Base-by-base conservation (phyloP, 257 asterid genomes). In the Solanum paucissectum region DNA sequence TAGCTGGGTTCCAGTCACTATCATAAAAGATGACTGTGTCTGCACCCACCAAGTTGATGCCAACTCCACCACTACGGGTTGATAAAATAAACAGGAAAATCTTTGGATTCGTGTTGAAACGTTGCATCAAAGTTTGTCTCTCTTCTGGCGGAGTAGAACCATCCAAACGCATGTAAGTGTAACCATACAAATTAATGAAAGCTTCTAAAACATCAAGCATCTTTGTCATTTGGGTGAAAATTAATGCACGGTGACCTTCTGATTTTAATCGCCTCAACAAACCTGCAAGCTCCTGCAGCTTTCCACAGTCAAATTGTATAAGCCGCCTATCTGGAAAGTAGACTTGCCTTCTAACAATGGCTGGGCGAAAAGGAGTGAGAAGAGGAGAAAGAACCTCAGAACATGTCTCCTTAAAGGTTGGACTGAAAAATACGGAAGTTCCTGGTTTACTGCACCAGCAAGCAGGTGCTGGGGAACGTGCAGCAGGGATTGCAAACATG, bases 1-100 rank as follows among this genome's bases (percentile, higher is more conserved):
- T 97, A 83, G 99, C 99, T 74, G 99, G 99, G 92, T 97, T 97
- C 99, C 99, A 97, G 94, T 97, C 99, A 87, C 99, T 97, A 81
- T 97, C 99, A 87, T 97, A 97, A 91, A 96, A 97, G 88, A 97
- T 97, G 21, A 96, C 99, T 36, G 99, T 97, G 91, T 96, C 99
- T 55, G 99, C 99, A 84, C 99, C 99, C 72, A 97, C 98, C 88
- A 97, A 94, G 90, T 97, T 97, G 91, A 97, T 95, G 90, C 99
- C 99, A 87, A 97, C 99, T 89, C 99, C 99, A 85, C 99, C 99
- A 89, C 99, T 97, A 38, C 99, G 97, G 38, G 99, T 97, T 83
- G 99, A 97, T 91, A 97, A 93, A 90, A 97, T 97, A 88, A 97
- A 97, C 77, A 96, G 98, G 90, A 97, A 97, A 82, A 93, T 91